Base-by-base conservation (phyloP, 805 yeast species). In the Suhomyces sp. region DNA sequence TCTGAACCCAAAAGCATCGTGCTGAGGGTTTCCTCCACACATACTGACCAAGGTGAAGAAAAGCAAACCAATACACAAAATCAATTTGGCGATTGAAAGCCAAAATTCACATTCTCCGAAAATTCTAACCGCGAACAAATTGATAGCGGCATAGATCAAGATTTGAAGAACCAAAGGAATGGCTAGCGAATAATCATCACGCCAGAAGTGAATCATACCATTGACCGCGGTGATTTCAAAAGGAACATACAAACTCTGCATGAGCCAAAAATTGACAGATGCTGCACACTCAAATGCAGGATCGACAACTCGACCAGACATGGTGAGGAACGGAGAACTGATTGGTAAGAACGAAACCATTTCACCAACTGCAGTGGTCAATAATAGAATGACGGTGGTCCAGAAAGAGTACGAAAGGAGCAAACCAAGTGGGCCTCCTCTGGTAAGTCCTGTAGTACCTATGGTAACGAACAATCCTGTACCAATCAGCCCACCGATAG, bases 41-140 rank as follows among this genome's bases (percentile, higher is more conserved):
- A 89, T 89, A 5, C 91, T 84, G 49, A 88, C 65, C 59, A 89
- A 85, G 1, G 94, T 87, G 67, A 86, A 89, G 24, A 86, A 60
- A 53, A 89, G 78, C 45, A 89, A 73, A 2, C 94, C 96, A n/a
- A 85, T 64, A 12, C 92, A 90, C 46, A 89, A 73, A 4, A 73
- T 66, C 63, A 80, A 83, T 54, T 76, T 71, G 17, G 84, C 83
- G 61, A 87, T 73, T 1, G 92, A 82, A 19, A 89, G 70, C 85
- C 87, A 84, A 62, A 89, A 90, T 67, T 89, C 96, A 21, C 84
- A 76, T 64, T 89, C 96, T 29, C 97, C 97, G 60, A 86, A 89
- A 55, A 79, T 78, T 41, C 74, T 74, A 22, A 89, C 96, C 0
- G 93, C 91, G 61, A 86, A 83, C 8, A 87, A 63, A 55, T 89